Evolutionary conservation across 805 yeast genomes (phyloP), one percentile per base, ranked within the genome.

Genomic region (Pichia kluyveri): DNA sequence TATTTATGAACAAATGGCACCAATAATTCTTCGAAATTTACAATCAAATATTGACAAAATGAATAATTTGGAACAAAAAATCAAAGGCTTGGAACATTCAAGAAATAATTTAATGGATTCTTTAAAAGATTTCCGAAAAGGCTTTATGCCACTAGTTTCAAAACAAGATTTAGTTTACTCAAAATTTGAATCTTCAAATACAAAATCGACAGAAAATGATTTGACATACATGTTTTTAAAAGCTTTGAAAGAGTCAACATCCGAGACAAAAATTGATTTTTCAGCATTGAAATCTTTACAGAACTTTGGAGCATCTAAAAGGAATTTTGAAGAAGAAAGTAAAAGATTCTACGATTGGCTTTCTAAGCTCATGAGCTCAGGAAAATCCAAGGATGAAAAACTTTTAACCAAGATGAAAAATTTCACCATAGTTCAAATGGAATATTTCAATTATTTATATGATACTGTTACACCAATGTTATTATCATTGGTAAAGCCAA

Each of bases 341-440:
- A 63, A 62, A 45, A 62, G 59, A 38, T 67, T 57, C 50, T 67
- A 67, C 46, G 68, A 65, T 15, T 67, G 69, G 67, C 43, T 66
- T 12, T 62, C 67, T 4, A 65, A 63, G 47, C 54, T 62, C 36
- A 50, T 66, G 41, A 53, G 63, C 38, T 64, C 69, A 1, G 69
- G 68, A 1, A 65, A 62, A 46, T 49, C 62, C 4, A 62, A 60
- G 39, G 65, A 63, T 40, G 69, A 66, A 17, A 66, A 65, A 48
- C 52, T 65, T 14, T 50, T 67, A 12, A n/a, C 44, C 19, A 66
- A 59, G 40, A 55, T 54, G 41, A 65, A 63, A 43, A 41, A 55
- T 1, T 67, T 66, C 54, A 65, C 60, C 46, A 45, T 61, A 3
- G 56, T 66, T 1, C 62, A 65, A 42, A 49, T 65, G 28, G 67